phyloP scores from a whole-genome alignment of 208 protist genomes.

The Leptomonas pyrrhocoris region DNA sequence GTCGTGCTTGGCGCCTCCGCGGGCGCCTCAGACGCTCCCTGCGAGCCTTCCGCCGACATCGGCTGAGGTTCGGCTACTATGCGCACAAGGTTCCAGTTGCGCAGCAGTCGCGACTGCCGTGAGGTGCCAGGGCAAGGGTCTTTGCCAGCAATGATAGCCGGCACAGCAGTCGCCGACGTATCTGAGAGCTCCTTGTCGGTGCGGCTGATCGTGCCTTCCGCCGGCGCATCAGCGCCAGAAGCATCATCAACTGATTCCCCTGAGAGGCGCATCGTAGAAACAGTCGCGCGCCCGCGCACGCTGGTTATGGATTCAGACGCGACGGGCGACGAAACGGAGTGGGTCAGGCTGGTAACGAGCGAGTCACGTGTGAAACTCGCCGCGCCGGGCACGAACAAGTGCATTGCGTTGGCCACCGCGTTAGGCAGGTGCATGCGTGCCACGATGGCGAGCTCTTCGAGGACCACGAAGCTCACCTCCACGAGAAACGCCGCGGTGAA shows the following conservation, averaged over 20 bases:
- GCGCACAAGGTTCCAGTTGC: not conserved
- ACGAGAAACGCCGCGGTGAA: conserved; percentile 7
- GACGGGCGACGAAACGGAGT: conserved; percentile 1
- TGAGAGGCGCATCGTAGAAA: not conserved
- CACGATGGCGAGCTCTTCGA: conserved; percentile 5
- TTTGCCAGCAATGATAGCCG: too few relatives aligned
- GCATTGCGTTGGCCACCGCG: not conserved
- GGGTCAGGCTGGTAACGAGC: not conserved
- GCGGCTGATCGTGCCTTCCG: not conserved
- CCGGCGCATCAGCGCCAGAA: not conserved
- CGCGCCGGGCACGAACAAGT: conserved; percentile 1
- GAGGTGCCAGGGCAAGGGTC: not conserved
- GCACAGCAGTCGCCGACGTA: too few relatives aligned
- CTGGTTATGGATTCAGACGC: conserved; percentile 9
- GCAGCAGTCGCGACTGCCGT: not conserved
- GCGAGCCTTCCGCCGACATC: not conserved
- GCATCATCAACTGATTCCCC: not conserved
- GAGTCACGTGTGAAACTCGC: conserved; percentile 2
- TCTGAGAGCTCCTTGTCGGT: too few relatives aligned
- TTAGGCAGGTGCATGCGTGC: not conserved
- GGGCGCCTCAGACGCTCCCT: not conserved
- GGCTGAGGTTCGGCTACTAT: not conserved
- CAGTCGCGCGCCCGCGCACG: not conserved
- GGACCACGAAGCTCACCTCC: not conserved
- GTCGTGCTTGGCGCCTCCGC: not conserved